phyloP scores from a whole-genome alignment of 2,329 filamentous ascomycete species.

The Diaporthe aspalathi region DNA sequence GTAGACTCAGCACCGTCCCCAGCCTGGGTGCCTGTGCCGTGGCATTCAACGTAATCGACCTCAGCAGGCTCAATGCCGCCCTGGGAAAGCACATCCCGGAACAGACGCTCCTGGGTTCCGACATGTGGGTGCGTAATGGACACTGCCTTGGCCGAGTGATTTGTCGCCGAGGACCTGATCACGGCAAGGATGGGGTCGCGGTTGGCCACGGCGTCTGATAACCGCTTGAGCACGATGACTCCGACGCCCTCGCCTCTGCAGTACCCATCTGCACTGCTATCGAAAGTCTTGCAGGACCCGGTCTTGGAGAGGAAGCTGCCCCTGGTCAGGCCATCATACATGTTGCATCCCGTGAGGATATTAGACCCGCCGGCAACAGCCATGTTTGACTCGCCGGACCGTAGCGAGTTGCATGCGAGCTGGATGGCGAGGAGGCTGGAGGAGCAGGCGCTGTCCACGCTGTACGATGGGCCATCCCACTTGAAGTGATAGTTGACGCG shows the following conservation, averaged over 20 bases:
- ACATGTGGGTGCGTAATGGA: slow-evolving; percentile 72
- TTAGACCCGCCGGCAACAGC: slow-evolving; percentile 72
- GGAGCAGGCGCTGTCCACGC: slow-evolving; percentile 55
- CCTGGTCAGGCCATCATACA: slow-evolving; percentile 70
- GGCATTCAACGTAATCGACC: slow-evolving; percentile 88
- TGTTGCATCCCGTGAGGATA: slow-evolving; percentile 73
- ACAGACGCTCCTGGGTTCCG: slow-evolving; percentile 79
- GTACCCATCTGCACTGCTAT: slow-evolving; percentile 57
- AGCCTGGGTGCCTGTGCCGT: slow-evolving; percentile 88
- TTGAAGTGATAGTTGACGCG: slow-evolving; percentile 54
- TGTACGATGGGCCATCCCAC: slow-evolving; percentile 49
- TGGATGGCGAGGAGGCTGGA: slow-evolving; percentile 53
- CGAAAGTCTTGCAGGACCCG: slow-evolving; percentile 50
- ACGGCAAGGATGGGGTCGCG: slow-evolving; percentile 53
- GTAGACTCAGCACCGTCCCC: slow-evolving; percentile 86
- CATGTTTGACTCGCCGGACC: slow-evolving; percentile 71
- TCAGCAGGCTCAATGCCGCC: slow-evolving; percentile 80
- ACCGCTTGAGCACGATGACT: slow-evolving; percentile 59
- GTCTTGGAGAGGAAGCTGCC: slow-evolving; percentile 69
- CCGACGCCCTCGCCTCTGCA: slow-evolving; percentile 62
- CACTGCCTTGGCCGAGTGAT: slow-evolving; percentile 70
- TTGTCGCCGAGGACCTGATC: slow-evolving; percentile 63
- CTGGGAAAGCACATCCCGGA: slow-evolving; percentile 75
- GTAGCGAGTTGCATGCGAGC: slow-evolving; percentile 62
- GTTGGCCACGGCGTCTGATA: slow-evolving; percentile 59